Conservation (phyloP, 257 asterid genomes). For the Solanum tarijense region DNA sequence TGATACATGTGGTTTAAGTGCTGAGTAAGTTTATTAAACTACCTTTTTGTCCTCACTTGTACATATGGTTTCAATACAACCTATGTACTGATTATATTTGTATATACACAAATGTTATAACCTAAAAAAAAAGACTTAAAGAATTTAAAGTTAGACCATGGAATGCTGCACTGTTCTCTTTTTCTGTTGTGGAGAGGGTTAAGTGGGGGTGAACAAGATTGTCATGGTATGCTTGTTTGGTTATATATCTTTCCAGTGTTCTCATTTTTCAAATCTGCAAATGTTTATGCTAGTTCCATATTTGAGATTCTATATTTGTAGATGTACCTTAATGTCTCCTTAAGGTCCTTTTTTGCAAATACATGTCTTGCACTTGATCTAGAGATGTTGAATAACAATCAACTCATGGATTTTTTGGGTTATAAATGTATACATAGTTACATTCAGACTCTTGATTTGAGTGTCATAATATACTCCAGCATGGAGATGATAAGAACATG, state of each 20-base stretch:
- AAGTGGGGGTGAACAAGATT: not conserved
- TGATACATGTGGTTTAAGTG: not conserved
- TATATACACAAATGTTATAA: not conserved
- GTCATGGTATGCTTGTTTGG: not conserved
- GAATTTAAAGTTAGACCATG: not conserved
- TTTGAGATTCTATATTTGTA: not conserved
- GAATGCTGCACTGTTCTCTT: not conserved
- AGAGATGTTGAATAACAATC: not conserved
- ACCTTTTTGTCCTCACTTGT: not conserved
- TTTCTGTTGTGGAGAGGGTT: not conserved
- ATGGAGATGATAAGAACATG: not conserved
- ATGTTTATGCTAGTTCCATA: not conserved
- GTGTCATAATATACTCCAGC: not conserved
- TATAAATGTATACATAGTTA: not conserved
- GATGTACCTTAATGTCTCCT: not conserved
- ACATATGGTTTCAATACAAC: not conserved
- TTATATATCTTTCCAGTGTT: not conserved
- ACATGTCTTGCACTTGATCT: not conserved
- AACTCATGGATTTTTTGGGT: not conserved
- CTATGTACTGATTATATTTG: not conserved
- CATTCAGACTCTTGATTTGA: not conserved
- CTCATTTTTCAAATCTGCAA: not conserved
- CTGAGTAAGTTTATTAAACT: not conserved
- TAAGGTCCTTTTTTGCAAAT: not conserved
- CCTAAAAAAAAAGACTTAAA: not conserved